These are phyloP conservation scores for Aspergillus sp. DNA, from an alignment of 2,329 filamentous ascomycete species.

Conservation along the genomic window DNA sequence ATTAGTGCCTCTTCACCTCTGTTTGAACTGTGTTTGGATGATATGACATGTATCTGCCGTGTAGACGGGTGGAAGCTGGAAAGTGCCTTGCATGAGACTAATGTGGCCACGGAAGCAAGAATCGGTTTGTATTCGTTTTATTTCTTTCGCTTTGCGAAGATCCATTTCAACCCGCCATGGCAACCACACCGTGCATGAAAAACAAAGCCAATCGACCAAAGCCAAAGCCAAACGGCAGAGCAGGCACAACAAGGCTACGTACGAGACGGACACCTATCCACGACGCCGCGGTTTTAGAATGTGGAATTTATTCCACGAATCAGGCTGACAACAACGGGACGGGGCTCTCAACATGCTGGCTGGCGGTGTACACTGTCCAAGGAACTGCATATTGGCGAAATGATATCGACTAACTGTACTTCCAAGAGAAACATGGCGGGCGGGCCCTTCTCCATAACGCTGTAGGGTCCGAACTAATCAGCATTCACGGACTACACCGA, in stretches of 20 bases:
- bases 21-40: neutral
- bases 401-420: neutral
- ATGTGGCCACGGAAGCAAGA: conserved; percentile 1
- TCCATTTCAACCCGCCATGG: neutral
- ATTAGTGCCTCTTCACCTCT: neutral
- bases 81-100: conserved; percentile 14
- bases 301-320: neutral
- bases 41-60: conserved; percentile 6
- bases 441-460: neutral
- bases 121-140: neutral
- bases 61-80: neutral
- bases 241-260: neutral
- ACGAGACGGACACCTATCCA: neutral
- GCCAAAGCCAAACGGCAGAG: neutral
- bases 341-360: neutral
- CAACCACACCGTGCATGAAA: neutral
- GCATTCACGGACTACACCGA: neutral
- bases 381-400: neutral
- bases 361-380: neutral
- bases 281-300: neutral
- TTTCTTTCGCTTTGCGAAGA: neutral
- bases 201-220: neutral
- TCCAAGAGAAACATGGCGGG: neutral
- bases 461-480: neutral
- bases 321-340: no score